Base-by-base conservation (phyloP, 371 early-diverging fungal genomes). In the Rhizopus stolonifer region DNA sequence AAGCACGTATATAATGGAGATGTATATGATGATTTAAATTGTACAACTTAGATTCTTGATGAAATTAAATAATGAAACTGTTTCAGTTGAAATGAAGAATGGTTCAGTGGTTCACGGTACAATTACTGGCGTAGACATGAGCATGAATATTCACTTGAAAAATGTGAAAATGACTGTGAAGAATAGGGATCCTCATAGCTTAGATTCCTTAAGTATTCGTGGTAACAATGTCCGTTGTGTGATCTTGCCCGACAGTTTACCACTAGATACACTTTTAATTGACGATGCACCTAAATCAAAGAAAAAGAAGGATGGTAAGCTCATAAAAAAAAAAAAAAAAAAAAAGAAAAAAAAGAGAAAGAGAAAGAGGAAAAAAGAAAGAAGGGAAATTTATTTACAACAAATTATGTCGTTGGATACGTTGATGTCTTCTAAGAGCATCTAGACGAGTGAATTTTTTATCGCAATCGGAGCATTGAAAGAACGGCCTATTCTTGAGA, bases 111-210 rank as follows among this genome's bases (percentile, higher is more conserved):
- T 94, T 33, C 87, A 91, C 64, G 99, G 99, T 52, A 98, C 98
- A 11, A 89, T 98, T 51, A 90, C 92, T 38, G 86, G 94, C 26
- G 96, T 98, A 39, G 99, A 99, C 68, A 95, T 99, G 94, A 88
- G 90, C 74, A 99, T 99, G 99, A 99, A 99, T 73, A 98, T 94
- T 53, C 98, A 98, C 72, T 80, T 99, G 73, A 96, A 96, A 67
- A 88, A 90, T 15, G 98, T 98, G 52, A 97, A 98, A 73, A 93
- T 98, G 96, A 98, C 98, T 1, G 89, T 96, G 25, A 89, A 91
- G 69, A 88, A 87, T 77, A 89, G 88, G 77, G 96, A 97, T 56
- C 93, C 98, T 15, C 79, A 84, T 49, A 83, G 80, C 51, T 78
- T 98, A 38, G 99, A 98, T 61, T 80, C 92, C 14, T 77, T 98